phyloP scores from a whole-genome alignment of 202 grass and related monocot genomes.

The Hordeum pubiflorum region DNA sequence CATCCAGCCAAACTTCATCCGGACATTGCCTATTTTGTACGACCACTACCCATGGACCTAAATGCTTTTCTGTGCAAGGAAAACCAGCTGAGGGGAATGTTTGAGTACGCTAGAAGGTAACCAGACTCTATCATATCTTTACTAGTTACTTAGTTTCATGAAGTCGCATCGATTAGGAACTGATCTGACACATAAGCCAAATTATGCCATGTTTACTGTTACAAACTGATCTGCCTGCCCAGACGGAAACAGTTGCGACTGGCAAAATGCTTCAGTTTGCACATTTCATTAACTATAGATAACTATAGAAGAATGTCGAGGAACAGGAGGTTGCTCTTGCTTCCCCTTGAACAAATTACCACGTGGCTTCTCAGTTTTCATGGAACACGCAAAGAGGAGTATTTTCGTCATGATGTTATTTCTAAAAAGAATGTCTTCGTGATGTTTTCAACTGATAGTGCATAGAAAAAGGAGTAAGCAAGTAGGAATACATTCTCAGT shows the following conservation, averaged over 20 bases:
- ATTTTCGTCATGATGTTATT: not conserved
- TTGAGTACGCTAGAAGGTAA: slow-evolving; percentile 88
- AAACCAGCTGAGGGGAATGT: slow-evolving; percentile 70
- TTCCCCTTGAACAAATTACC: not conserved
- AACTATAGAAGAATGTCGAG: not conserved
- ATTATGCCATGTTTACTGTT: not conserved
- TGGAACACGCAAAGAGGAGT: not conserved
- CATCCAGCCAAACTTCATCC: slow-evolving; percentile 70
- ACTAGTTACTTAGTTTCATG: not conserved
- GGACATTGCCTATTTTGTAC: slow-evolving; percentile 82
- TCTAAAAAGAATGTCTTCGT: not conserved
- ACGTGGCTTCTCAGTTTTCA: not conserved
- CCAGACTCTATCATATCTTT: slow-evolving; percentile 9
- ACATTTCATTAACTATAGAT: not conserved
- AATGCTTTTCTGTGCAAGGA: slow-evolving; percentile 67
- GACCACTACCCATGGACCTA: slow-evolving; percentile 57
- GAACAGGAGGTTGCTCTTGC: not conserved
- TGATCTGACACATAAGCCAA: not conserved
- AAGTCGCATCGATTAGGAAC: too few relatives aligned
- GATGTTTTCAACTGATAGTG: not conserved
- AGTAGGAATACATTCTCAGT: not conserved
- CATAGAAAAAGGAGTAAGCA: not conserved
- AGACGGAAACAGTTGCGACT: not conserved
- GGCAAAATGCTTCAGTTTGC: not conserved
- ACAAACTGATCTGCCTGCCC: not conserved